These are phyloP conservation scores for Phytophthora fragariae DNA, from an alignment of 352 stramenopile genomes.

Conservation along the genomic window DNA sequence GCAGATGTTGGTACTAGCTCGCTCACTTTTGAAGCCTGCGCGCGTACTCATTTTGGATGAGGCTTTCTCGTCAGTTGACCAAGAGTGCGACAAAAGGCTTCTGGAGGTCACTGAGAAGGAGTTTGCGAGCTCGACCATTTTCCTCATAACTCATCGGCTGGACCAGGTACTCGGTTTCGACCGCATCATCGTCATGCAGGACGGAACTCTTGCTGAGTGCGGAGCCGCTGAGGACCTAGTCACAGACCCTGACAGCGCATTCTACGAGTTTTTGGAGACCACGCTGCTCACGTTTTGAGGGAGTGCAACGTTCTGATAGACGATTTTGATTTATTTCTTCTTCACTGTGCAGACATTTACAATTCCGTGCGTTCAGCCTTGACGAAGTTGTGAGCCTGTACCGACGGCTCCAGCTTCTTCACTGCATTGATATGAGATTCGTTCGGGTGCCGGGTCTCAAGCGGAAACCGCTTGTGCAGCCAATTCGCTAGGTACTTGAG, in stretches of 20 bases:
- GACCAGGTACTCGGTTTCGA: slow-evolving; percentile 96
- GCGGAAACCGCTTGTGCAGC: slow-evolving; percentile 42
- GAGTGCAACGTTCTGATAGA: not conserved
- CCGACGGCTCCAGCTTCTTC: slow-evolving; percentile 32
- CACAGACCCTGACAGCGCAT: slow-evolving; percentile 37
- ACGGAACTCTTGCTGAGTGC: slow-evolving; percentile 84
- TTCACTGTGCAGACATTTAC: slow-evolving; percentile 8
- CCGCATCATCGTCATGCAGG: slow-evolving; percentile 68
- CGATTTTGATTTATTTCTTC: slow-evolving; percentile 31
- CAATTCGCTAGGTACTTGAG: slow-evolving; percentile 55
- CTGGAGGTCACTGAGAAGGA: slow-evolving; percentile 71
- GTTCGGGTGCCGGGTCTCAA: slow-evolving; percentile 42
- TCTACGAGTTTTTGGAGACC: slow-evolving; percentile 53
- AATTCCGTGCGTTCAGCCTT: slow-evolving; percentile 34
- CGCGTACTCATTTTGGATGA: slow-evolving; percentile 93
- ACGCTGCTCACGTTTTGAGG: slow-evolving; percentile 44
- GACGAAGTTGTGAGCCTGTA: slow-evolving; percentile 24
- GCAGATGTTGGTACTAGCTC: slow-evolving; percentile 95
- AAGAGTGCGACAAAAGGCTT: slow-evolving; percentile 64
- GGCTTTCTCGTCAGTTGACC: slow-evolving; percentile 62
- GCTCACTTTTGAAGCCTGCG: slow-evolving; percentile 89
- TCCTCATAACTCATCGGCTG: slow-evolving; percentile 96
- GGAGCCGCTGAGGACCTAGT: slow-evolving; percentile 88
- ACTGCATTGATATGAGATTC: slow-evolving; percentile 24
- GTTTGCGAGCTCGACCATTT: slow-evolving; percentile 90